Evolutionary conservation across 1,139 yeast species (phyloP).

Genomic region (Pichia sp.): DNA sequence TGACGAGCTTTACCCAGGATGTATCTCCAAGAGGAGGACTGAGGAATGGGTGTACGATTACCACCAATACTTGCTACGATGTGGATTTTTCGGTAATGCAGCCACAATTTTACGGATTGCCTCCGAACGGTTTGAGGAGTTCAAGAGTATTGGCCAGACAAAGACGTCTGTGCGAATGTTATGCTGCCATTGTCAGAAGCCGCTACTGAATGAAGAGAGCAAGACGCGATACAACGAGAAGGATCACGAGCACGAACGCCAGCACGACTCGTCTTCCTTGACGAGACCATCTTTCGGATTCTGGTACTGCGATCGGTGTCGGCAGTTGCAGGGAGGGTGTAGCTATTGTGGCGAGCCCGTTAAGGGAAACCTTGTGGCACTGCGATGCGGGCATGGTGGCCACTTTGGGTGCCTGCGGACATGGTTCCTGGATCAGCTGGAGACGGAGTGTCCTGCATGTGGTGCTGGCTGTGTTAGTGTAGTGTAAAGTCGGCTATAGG

Average conservation of each 20-base stretch:
- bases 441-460: slow-evolving; percentile 62
- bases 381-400: slow-evolving; percentile 79
- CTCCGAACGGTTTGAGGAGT: slow-evolving; percentile 33
- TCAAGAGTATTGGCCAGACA: slow-evolving; percentile 41
- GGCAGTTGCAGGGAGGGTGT: slow-evolving; percentile 56
- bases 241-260: background rate
- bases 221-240: slow-evolving; percentile 31
- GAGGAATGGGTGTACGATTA: slow-evolving; percentile 56
- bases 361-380: slow-evolving; percentile 61
- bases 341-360: slow-evolving; percentile 77
- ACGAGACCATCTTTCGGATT: slow-evolving; percentile 42
- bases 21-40: slow-evolving; percentile 26
- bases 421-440: slow-evolving; percentile 66
- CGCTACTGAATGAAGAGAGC: slow-evolving; percentile 57
- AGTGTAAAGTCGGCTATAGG: background rate
- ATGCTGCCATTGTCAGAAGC: slow-evolving; percentile 61
- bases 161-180: slow-evolving; percentile 55
- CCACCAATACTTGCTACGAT: slow-evolving; percentile 47
- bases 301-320: slow-evolving; percentile 83
- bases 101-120: slow-evolving; percentile 49
- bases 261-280: slow-evolving; percentile 3
- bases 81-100: slow-evolving; percentile 49
- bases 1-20: slow-evolving; percentile 33
- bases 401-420: slow-evolving; percentile 73
- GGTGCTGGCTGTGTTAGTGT: slow-evolving; percentile 13